Evolutionary conservation across 2,329 filamentous ascomycete species (phyloP), one percentile per base, ranked within the genome.

Genomic region (Hymenoscyphus scutula): DNA sequence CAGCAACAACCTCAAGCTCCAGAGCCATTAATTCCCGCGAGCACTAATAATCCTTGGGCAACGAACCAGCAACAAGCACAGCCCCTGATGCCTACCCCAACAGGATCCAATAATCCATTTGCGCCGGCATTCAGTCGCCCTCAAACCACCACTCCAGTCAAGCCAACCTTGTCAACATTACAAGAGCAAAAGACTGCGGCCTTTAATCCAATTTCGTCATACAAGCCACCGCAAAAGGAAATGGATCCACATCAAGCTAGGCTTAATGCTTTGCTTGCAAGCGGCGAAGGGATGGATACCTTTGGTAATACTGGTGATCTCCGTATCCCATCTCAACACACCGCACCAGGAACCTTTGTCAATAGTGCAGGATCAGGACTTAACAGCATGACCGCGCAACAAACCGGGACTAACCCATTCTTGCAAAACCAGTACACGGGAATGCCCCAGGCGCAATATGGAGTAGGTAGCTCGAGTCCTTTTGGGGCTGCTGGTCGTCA

Each of bases 41-140:
- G 92, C 38, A 96, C 86, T 76, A 96, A 98, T 79, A 99, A 99
- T 75, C 95, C 95, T 0, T 99, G 94, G 91, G 90, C 91, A 27
- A 84, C 82, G 30, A 83, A 80, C 69, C 81, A 78, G 65, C 84
- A 80, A 84, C 59, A 60, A 64, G 75, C 78, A 53, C 80, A 86
- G 58, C 83, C 89, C 1, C 78, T 97, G 66, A 88, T 90, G 74
- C 90, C 92, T 4, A 89, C 92, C 74, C 89, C 91, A 3, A 99
- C 95, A 2, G 95, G 95, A 56, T 98, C 95, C 17, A 99, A 99
- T 81, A 99, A 99, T 74, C 95, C 95, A 2, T 99, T 99, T 73
- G 94, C 95, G 29, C 82, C 84, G 13, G 84, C 88, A n/a, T 86
- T 89, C 72, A 84, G 68, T 78, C 88, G 81, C 72, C 85, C 79